Base-by-base conservation (phyloP, 2,329 filamentous ascomycete genomes). In the Xylaria sp. region DNA sequence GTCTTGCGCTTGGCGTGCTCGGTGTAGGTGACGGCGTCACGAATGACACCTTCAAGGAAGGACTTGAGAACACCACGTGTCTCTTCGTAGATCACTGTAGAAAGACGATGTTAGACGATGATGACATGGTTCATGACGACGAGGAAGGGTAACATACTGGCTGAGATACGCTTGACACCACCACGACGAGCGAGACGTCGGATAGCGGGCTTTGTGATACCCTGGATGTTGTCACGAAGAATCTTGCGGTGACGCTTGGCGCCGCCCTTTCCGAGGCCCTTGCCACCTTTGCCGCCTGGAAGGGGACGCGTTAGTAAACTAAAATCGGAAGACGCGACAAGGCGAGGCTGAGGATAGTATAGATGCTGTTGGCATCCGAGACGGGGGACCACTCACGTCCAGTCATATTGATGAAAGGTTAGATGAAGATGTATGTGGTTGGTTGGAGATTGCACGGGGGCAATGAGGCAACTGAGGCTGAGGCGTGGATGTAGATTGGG, bases 161-260 rank as follows among this genome's bases (percentile, higher is more conserved):
- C 93, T 76, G 93, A 97, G 77, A 97, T 97, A 96, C 93, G 93
- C 92, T 97, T 97, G 87, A 97, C 93, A 94, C 93, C 93, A 82
- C 93, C 93, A 95, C 93, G 93, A 84, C 93, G 93, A 70, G 93
- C 93, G 79, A 97, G 93, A 96, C 93, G 93, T 76, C 93, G 90
- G 83, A 97, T 97, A 76, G 93, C 93, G 75, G 93, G 93, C 91
- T 97, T 97, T 78, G 93, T 97, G 79, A 97, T 97, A 84, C 93
- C 93, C 85, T 97, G 93, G 78, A 97, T 97, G 91, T 97, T 97
- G 90, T 97, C 93, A 83, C 93, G 92, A 81, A 97, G 87, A 86
- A 97, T 97, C 91, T 97, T 97, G 77, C 94, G 90, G 85, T 97
- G 93, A 83, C 93, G 93, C 91, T 97, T 98, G 83, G 94, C 94